Percentiles rank a stretch among this genome's conserved stretches.
These are phyloP conservation scores for Alternaria sp. DNA, from an alignment of 2,329 filamentous ascomycete species.

Conservation along the genomic window DNA sequence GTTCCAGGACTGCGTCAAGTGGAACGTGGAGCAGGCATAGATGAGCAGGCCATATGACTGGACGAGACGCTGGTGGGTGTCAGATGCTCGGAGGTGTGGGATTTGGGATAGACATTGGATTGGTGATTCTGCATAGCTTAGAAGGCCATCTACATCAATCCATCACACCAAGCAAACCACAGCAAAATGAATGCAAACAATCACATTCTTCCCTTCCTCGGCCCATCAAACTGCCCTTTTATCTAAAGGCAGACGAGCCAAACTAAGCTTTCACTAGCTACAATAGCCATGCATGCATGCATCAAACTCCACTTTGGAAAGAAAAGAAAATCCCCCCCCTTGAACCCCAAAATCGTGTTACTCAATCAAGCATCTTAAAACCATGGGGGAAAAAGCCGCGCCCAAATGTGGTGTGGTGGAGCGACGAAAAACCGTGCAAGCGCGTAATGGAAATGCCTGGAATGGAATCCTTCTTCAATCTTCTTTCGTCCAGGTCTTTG, in stretches of 20 bases:
- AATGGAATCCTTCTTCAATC: not conserved
- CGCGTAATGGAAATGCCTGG: not conserved
- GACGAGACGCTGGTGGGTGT: not conserved
- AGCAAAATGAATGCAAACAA: not conserved
- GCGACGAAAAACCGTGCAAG: not conserved
- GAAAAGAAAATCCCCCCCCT: not conserved
- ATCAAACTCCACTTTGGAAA: slow-evolving; percentile 4
- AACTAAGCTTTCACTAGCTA: not conserved
- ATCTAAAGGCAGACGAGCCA: not conserved
- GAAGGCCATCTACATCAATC: not conserved
- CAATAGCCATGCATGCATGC: slow-evolving; percentile 3
- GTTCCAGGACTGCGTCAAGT: slow-evolving; percentile 86
- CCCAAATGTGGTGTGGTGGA: not conserved
- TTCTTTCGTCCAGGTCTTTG: slow-evolving; percentile 6
- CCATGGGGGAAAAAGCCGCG: not conserved
- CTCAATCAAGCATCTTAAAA: slow-evolving; percentile 13
- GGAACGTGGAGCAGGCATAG: slow-evolving; percentile 67
- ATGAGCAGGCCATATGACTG: not conserved
- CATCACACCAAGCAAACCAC: not conserved
- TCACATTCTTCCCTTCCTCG: slow-evolving; percentile 2
- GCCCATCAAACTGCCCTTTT: not conserved
- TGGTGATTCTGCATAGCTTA: not conserved
- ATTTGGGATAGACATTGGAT: not conserved
- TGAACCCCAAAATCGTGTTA: slow-evolving; percentile 12
- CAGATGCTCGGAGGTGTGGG: not conserved